Percentiles rank a stretch among this genome's conserved stretches.
Conservation (phyloP, 768 basidiomycete genomes). For the Coprinopsis marcescibilis region DNA sequence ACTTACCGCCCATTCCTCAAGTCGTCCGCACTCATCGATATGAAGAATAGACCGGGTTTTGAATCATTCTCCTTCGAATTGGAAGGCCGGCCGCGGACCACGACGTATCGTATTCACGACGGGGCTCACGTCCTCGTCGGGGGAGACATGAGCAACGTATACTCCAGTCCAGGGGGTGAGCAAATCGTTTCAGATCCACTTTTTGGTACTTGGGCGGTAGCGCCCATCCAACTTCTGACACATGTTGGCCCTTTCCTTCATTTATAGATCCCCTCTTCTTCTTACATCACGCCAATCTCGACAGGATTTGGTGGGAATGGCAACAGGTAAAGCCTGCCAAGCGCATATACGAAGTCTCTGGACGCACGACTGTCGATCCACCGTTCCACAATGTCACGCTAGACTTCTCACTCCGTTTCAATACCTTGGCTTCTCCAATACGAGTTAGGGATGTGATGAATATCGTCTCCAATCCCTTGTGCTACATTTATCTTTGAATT, state of each 20-base stretch:
- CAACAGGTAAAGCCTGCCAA: conserved; percentile 19
- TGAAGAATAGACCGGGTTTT: conserved; percentile 21
- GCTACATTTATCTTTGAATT: conserved; percentile 24
- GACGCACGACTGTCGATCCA: conserved; percentile 23
- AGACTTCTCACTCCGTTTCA: conserved; percentile 23
- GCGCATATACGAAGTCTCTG: conserved; percentile 30
- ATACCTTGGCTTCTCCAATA: conserved; percentile 19
- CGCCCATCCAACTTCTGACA: not conserved
- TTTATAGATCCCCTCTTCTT: conserved; percentile 33
- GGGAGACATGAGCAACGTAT: conserved; percentile 27
- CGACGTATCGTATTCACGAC: conserved; percentile 25
- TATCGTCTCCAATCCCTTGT: conserved; percentile 19
- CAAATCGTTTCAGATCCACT: not conserved
- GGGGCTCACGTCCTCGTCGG: conserved; percentile 30
- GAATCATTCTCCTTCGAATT: conserved; percentile 31
- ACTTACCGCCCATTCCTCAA: conserved; percentile 15
- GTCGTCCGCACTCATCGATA: conserved; percentile 16
- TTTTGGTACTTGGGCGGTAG: not conserved
- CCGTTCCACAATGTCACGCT: conserved; percentile 28
- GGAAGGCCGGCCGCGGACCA: conserved; percentile 27
- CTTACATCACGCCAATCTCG: conserved; percentile 34
- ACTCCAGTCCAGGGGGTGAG: conserved; percentile 35
- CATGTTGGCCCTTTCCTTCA: not conserved
- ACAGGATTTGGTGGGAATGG: conserved; percentile 39
- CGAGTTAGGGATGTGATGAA: conserved; percentile 28